Conservation (phyloP, 805 yeast genomes). For the Zygosaccharomyces rouxii region DNA sequence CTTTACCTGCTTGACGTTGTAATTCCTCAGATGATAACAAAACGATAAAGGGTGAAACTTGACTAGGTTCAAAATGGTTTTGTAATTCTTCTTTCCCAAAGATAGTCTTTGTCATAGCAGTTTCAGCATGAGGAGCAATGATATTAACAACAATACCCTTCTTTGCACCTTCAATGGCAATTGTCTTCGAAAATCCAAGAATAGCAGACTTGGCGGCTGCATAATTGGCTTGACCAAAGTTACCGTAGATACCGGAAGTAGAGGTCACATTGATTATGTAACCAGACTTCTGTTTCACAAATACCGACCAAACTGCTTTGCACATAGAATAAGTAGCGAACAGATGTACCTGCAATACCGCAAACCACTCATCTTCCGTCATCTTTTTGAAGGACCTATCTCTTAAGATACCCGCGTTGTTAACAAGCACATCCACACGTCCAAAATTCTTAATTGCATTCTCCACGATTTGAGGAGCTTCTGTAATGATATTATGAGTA, state of each 20-base stretch:
- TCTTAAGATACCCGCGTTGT: conserved; percentile 92
- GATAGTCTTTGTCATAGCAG: conserved; percentile 91
- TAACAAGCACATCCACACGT: conserved; percentile 75
- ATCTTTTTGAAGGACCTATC: conserved; percentile 84
- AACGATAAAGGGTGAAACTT: conserved; percentile 86
- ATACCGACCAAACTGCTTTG: conserved; percentile 90
- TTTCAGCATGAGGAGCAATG: conserved; percentile 97
- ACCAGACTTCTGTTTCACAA: conserved; percentile 73
- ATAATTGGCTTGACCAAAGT: conserved; percentile 95
- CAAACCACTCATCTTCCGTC: conserved; percentile 79
- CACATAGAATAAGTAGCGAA: conserved; percentile 75
- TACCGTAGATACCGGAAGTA: conserved; percentile 95
- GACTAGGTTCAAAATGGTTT: conserved; percentile 78
- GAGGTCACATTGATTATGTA: conserved; percentile 84
- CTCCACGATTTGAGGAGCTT: conserved; percentile 70
- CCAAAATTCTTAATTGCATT: conserved; percentile 77
- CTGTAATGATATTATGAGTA: conserved; percentile 71
- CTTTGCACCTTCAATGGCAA: conserved; percentile 88
- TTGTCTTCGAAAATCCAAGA: conserved; percentile 75
- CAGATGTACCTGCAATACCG: conserved; percentile 76
- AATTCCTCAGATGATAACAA: conserved; percentile 70
- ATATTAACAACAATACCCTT: conserved; percentile 69
- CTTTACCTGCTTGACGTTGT: conserved; percentile 33
- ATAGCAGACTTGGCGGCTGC: conserved; percentile 91
- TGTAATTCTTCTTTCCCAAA: conserved; percentile 68